Base-by-base conservation (phyloP, 805 yeast genomes). In the Candida maesae region DNA sequence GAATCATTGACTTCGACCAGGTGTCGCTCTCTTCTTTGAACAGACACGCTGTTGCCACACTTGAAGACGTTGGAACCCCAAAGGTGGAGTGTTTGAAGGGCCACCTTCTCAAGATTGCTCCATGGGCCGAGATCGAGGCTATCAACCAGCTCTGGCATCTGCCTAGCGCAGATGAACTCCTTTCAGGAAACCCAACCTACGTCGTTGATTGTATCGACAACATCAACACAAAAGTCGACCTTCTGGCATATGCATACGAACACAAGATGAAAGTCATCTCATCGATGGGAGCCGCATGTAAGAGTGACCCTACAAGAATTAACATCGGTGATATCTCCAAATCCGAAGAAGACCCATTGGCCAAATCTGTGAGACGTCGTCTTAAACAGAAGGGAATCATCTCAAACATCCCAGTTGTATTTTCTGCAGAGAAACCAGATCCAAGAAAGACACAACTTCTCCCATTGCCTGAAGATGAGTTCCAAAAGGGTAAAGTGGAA, bases 221-320 rank as follows among this genome's bases (percentile, higher is more conserved):
- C 60, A 83, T 93, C 45, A 96, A 91, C 53, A 90, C 98, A n/a
- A 93, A 93, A 57, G 95, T 90, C 20, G 99, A 93, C 55, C 67
- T 93, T 38, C 67, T 93, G 50, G 80, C 81, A 24, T 90, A 73
- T 63, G 82, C 95, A 50, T 67, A 80, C 58, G 69, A 71, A 14
- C 65, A 78, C 33, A 61, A 71, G 2, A 59, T 91, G 25, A 77
- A 76, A n/a, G 84, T 89, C 24, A 75, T 93, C 29, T 81, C 95
- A 5, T 85, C 96, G 1, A 95, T 95, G 79, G 99, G 99, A 20
- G 98, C 99, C 1, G 95, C 96, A 5, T 84, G 96, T 52, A 93
- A 93, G 61, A 83, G 95, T 38, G 99, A 93, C 59, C 95, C 98
- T 11, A 83, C 97, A 3, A 72, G 98, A 55, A 78, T 93, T 42